These are phyloP conservation scores for Aspergillus sp. DNA, from an alignment of 2,329 filamentous ascomycete species.

Conservation along the genomic window DNA sequence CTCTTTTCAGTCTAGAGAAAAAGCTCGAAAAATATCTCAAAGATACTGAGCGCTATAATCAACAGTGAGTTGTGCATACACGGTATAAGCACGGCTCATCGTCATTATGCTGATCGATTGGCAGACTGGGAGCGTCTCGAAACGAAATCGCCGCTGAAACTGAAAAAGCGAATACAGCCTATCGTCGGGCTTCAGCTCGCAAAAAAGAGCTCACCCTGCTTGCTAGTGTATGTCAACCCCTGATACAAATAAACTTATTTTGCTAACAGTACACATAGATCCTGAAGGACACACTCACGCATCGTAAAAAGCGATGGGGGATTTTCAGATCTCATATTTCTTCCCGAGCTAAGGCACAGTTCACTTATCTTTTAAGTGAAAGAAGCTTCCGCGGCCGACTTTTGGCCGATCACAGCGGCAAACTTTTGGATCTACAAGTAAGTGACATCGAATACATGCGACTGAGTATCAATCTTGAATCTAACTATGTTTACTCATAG, in stretches of 20 bases:
- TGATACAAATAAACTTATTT: neutral
- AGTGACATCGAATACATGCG: slow-evolving; percentile 1
- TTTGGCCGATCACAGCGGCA: slow-evolving; percentile 69
- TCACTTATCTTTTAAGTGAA: slow-evolving; percentile 83
- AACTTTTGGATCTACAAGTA: slow-evolving; percentile 72
- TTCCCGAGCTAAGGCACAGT: slow-evolving; percentile 76
- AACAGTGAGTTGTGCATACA: slow-evolving; percentile 32
- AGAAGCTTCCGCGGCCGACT: slow-evolving; percentile 82
- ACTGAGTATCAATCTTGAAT: neutral
- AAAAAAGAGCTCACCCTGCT: slow-evolving; percentile 33
- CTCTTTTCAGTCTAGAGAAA: slow-evolving; percentile 46
- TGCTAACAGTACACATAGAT: slow-evolving; percentile 29
- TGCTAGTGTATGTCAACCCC: slow-evolving; percentile 29
- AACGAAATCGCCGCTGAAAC: slow-evolving; percentile 56
- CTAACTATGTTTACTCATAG: slow-evolving; percentile 21
- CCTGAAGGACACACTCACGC: slow-evolving; percentile 57
- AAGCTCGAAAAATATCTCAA: slow-evolving; percentile 50
- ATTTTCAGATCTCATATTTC: slow-evolving; percentile 82
- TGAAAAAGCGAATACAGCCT: slow-evolving; percentile 30
- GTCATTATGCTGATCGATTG: slow-evolving; percentile 17
- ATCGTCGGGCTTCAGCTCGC: slow-evolving; percentile 32
- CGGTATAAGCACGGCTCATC: neutral
- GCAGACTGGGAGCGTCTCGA: slow-evolving; percentile 57
- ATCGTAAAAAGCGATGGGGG: slow-evolving; percentile 71
- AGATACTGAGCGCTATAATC: slow-evolving; percentile 56